These are phyloP conservation scores for Brassica hybrid DNA, from an alignment of 441 rosid genomes.

Conservation along the genomic window DNA sequence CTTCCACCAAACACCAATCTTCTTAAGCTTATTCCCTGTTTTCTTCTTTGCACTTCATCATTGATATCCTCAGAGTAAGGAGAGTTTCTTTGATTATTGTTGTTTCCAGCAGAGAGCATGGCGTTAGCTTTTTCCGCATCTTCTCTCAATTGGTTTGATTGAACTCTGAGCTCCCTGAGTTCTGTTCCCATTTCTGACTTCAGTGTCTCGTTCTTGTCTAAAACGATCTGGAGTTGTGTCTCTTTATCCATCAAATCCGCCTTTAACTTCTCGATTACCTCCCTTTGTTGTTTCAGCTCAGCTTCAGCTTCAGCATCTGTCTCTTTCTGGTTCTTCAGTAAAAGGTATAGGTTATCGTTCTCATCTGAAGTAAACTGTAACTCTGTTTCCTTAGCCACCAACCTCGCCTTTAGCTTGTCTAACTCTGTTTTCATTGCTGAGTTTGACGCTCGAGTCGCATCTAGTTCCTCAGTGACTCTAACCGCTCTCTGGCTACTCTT, in stretches of 20 bases:
- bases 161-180: slow-evolving; percentile 68
- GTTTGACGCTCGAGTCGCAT: slow-evolving; percentile 61
- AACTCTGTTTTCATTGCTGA: slow-evolving; percentile 60
- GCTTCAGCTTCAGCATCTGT: slow-evolving; percentile 68
- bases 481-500: slow-evolving; percentile 58
- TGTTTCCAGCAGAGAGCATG: slow-evolving; percentile 63
- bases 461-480: slow-evolving; percentile 65
- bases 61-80: slow-evolving; percentile 62
- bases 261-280: slow-evolving; percentile 51
- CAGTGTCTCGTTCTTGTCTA: slow-evolving; percentile 61
- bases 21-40: slow-evolving; percentile 69
- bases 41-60: slow-evolving; percentile 64
- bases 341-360: slow-evolving; percentile 15
- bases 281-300: slow-evolving; percentile 55
- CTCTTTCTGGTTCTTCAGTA: slow-evolving; percentile 49
- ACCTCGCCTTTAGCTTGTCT: slow-evolving; percentile 68
- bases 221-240: slow-evolving; percentile 61
- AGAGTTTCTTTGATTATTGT: slow-evolving; percentile 49
- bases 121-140: slow-evolving; percentile 79
- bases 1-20: slow-evolving; percentile 78
- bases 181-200: slow-evolving; percentile 46
- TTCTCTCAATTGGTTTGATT: slow-evolving; percentile 80
- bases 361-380: slow-evolving; percentile 62
- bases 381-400: slow-evolving; percentile 74
- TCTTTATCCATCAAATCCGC: slow-evolving; percentile 71